Base-by-base conservation (phyloP, 2,329 filamentous ascomycete species). In the Cercospora nicotianae region DNA sequence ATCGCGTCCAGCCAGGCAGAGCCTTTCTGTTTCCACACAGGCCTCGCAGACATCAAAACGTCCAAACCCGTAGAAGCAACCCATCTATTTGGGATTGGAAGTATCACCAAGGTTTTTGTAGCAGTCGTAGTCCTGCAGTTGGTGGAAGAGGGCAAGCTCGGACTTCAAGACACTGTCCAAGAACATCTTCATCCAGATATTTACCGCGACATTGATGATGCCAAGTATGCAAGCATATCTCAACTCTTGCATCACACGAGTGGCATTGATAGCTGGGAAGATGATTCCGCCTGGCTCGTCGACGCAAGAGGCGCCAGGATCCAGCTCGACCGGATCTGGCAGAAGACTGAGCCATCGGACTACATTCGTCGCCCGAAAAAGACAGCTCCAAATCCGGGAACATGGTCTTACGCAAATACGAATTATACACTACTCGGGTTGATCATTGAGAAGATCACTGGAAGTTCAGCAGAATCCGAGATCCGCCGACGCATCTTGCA, bases 181-280 rank as follows among this genome's bases (percentile, higher is more conserved):
- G 16, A 48, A 26, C 36, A 60, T 26, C 61, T 67, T 5, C 4
- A 16, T 6, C 12, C 39, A 10, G 53, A 60, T 16, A 16, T 61
- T 13, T 59, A 60, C 18, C 55, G 60, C 28, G 62, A 57, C 13
- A 65, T 64, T 30, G 36, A 64, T 12, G 30, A 33, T 33, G 66
- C 66, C 12, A 3, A 12, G 3, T 12, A 23, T 16, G 61, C 66
- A n/a, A 65, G 26, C 23, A 39, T 65, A 18, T 33, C 8, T 3
- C 55, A 64, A 18, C 66, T 67, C n/a, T 20, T 65, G 5, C 61
- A 57, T 30, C 66, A 67, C 55, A 55, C 39, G 33, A 55, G 48
- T n/a, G 66, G 66, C 23, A 65, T 64, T 18, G 61, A 64, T 18
- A 64, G 61, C 39, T 67, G 55, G 66, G 66, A 67, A 33, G 61